phyloP scores from a whole-genome alignment of 2,329 filamentous ascomycete genomes.

The Hymenotorrendiella dingleyae region DNA sequence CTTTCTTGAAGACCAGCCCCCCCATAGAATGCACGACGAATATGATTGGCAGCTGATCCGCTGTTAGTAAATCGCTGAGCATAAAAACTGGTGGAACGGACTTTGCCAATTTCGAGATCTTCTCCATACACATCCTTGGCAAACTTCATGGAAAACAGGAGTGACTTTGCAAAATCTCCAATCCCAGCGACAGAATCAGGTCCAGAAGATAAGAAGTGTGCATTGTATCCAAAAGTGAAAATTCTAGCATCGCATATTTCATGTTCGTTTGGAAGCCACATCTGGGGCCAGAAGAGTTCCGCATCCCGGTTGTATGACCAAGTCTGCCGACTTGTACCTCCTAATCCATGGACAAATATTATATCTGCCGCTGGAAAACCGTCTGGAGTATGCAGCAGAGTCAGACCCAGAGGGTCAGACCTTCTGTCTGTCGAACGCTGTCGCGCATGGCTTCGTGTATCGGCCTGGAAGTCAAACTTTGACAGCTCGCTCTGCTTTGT shows the following conservation, averaged over 20 bases:
- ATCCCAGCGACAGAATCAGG: conserved; percentile 11
- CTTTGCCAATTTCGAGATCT: background rate
- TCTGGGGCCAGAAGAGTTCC: conserved; percentile 32
- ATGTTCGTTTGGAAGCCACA: conserved; percentile 9
- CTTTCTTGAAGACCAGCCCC: conserved; percentile 13
- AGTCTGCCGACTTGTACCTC: conserved; percentile 33
- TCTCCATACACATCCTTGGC: conserved; percentile 12
- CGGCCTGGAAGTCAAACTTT: too few relatives aligned
- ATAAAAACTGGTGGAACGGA: too few relatives aligned
- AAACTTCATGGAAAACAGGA: conserved; percentile 25
- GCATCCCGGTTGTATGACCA: conserved; percentile 30
- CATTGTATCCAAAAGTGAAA: conserved; percentile 15
- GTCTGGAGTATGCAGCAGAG: conserved; percentile 12
- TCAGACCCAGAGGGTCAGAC: conserved; percentile 17
- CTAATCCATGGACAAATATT: conserved; percentile 38
- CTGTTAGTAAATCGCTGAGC: too few relatives aligned
- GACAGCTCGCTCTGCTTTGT: too few relatives aligned
- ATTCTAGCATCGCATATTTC: conserved; percentile 10
- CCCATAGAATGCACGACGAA: conserved; percentile 17
- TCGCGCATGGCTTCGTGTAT: background rate
- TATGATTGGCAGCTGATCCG: conserved; percentile 8
- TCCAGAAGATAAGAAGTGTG: conserved; percentile 4
- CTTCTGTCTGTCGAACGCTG: background rate
- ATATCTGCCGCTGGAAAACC: conserved; percentile 18
- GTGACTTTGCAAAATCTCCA: conserved; percentile 27